Evolutionary conservation across 1,139 yeast species (phyloP), one percentile per base, ranked within the genome.

Genomic region (Yamadazyma siamensis): DNA sequence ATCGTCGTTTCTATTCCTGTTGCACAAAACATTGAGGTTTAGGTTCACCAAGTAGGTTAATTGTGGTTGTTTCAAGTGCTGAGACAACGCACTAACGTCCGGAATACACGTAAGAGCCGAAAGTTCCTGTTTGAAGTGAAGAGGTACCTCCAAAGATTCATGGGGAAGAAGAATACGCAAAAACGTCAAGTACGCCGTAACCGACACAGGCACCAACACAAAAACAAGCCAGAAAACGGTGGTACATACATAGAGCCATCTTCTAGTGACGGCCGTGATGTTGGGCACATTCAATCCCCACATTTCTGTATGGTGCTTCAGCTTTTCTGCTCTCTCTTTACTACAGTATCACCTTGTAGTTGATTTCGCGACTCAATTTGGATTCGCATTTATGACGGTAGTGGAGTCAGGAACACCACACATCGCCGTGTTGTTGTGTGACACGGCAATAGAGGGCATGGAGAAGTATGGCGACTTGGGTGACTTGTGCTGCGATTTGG

Each of bases 401-500:
- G 15, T 20, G 23, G 28, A 26, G 5, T 5, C 17, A 5, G 19
- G 13, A 10, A 6, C 10, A 9, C 19, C 27, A 5, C 69, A 65
- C 34, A 51, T 73, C 30, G 77, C 77, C 15, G 58, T 75, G 15
- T 50, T 75, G 21, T 65, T 65, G 12, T 59, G 72, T 32, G 80
- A 75, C 44, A 63, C 65, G 11, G 71, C 61, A n/a, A 55, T 53
- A 18, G 50, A 39, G 6, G 54, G 50, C 5, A 40, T 62, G 10
- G 53, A 47, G 9, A 44, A 48, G 23, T 63, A 48, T 41, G 80
- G 80, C 0, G 77, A 73, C 47, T 75, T 72, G 47, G 81, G 77
- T 2, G 77, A 74, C 36, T 65, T 67, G 40, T 61, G 71, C 18
- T 43, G 46, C 4, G 48, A 47, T 5, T 46, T 72, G 13, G 39